Evolutionary conservation across 139 green algal species (phyloP).

Genomic region (Edaphochlamys debaryana): DNA sequence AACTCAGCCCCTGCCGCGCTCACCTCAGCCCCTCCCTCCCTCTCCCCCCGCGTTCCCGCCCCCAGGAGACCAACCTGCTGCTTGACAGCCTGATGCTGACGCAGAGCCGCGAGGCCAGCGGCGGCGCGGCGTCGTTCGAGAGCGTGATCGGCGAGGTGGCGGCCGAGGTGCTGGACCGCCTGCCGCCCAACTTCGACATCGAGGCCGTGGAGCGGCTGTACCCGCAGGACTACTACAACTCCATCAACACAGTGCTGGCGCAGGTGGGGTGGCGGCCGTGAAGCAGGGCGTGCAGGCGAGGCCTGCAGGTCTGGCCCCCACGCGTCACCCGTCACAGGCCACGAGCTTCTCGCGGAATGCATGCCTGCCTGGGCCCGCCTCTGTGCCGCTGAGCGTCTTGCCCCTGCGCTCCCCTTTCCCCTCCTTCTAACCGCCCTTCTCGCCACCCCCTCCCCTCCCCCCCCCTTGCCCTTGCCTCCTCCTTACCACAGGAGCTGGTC

Average conservation of each 20-base stretch:
- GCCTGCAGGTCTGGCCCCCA: too few species aligned
- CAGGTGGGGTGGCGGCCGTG: slow-evolving; percentile 47
- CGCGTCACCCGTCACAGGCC: too few species aligned
- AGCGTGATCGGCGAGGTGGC: slow-evolving; percentile 55
- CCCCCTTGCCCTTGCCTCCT: too few species aligned
- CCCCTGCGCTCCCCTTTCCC: too few species aligned
- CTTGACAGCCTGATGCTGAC: slow-evolving; percentile 62
- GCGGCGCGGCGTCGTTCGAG: slow-evolving; percentile 48
- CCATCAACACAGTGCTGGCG: slow-evolving; percentile 85
- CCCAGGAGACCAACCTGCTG: slow-evolving; percentile 57
- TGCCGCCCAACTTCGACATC: slow-evolving; percentile 76
- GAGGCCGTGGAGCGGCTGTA: slow-evolving; percentile 71
- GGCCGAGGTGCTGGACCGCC: slow-evolving; percentile 61
- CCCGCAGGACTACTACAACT: slow-evolving; percentile 84
- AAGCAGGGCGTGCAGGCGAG: too few species aligned
- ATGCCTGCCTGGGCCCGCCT: too few species aligned
- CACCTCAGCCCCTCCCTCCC: neutral
- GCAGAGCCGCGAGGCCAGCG: slow-evolving; percentile 47
- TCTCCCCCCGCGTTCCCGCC: neutral
- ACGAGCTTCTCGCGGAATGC: too few species aligned
- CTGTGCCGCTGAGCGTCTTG: too few species aligned
- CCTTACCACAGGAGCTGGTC: slow-evolving; percentile 73
- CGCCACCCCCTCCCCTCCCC: too few species aligned
- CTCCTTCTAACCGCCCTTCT: too few species aligned
- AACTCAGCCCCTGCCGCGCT: neutral